A percentile compares a stretch with the other conserved stretches of the same genome.
Evolutionary conservation across 2,329 filamentous ascomycete genomes (phyloP).

Genomic region (Didymella lethalis): DNA sequence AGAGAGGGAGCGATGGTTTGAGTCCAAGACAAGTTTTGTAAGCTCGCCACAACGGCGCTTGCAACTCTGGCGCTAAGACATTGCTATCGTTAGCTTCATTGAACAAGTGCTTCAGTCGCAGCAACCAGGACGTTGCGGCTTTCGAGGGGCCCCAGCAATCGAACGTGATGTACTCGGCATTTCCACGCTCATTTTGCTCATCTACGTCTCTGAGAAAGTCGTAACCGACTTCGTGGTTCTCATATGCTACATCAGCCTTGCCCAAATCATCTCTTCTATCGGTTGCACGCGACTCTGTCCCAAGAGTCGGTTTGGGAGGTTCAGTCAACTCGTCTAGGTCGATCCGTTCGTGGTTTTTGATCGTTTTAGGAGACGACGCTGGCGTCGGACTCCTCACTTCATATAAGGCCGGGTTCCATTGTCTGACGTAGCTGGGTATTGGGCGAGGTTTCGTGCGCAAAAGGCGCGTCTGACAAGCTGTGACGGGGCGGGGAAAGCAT

Average conservation of each 20-base stretch:
- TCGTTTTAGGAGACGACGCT: background rate
- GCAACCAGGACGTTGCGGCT: background rate
- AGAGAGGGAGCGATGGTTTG: slow-evolving; percentile 25
- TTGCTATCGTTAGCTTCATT: slow-evolving; percentile 18
- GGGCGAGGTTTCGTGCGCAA: slow-evolving; percentile 36
- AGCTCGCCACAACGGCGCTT: slow-evolving; percentile 40
- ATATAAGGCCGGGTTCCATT: slow-evolving; percentile 42
- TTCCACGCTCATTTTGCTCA: background rate
- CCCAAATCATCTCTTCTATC: background rate
- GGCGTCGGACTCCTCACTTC: slow-evolving; percentile 3
- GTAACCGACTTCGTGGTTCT: background rate
- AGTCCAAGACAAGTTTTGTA: slow-evolving; percentile 37
- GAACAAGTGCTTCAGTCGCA: slow-evolving; percentile 28
- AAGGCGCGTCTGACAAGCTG: slow-evolving; percentile 27
- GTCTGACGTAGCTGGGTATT: slow-evolving; percentile 32
- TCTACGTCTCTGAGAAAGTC: background rate
- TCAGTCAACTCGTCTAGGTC: background rate
- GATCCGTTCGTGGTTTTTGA: background rate
- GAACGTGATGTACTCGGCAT: background rate
- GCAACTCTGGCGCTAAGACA: slow-evolving; percentile 6
- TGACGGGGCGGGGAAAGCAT: slow-evolving; percentile 33
- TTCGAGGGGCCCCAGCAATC: background rate
- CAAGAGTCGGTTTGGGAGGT: background rate
- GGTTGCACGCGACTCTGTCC: background rate
- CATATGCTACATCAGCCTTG: too few species aligned